A percentile compares a stretch with the other conserved stretches of the same genome.
These are phyloP conservation scores for Entophlyctis helioformis DNA, from an alignment of 192 early-diverging fungal species.

Conservation along the genomic window DNA sequence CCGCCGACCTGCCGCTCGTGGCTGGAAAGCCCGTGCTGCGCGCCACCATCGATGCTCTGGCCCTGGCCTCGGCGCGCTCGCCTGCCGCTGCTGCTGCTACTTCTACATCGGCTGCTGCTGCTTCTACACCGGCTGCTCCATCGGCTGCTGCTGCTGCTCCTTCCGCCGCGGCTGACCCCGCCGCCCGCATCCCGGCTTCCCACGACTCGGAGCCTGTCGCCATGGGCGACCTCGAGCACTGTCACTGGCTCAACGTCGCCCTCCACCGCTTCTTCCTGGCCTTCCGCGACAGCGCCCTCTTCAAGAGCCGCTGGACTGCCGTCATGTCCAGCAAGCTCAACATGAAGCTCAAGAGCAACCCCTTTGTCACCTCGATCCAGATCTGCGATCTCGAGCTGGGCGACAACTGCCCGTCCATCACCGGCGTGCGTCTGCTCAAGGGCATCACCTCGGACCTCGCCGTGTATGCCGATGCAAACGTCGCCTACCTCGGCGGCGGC, in stretches of 20 bases:
- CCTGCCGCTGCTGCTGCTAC: too few relatives aligned
- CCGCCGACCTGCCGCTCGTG: too few relatives aligned
- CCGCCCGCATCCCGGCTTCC: too few relatives aligned
- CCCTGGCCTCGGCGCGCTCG: too few relatives aligned
- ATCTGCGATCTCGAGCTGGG: conserved; percentile 32
- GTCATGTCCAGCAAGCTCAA: conserved; percentile 30
- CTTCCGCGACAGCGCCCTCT: conserved; percentile 24
- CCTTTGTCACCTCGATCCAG: conserved; percentile 29
- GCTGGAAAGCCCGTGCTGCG: too few relatives aligned
- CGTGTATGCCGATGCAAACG: conserved; percentile 33
- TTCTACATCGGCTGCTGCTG: too few relatives aligned
- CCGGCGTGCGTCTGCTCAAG: conserved; percentile 28
- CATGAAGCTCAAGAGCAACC: conserved; percentile 31
- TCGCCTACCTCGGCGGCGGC: conserved; percentile 37
- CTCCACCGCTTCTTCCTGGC: conserved; percentile 35
- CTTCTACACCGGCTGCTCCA: too few relatives aligned
- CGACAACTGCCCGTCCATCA: conserved; percentile 27
- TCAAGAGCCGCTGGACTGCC: conserved; percentile 18
- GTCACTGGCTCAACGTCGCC: conserved; percentile 35
- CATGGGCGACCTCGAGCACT: too few relatives aligned
- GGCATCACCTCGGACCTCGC: conserved; percentile 38
- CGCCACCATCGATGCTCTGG: too few relatives aligned
- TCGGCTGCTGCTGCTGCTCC: too few relatives aligned
- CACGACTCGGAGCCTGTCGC: too few relatives aligned
- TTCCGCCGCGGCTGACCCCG: too few relatives aligned